A percentile compares a stretch with the other conserved stretches of the same genome.
phyloP scores from a whole-genome alignment of 164 flowering plant genomes.

The Cinnamomum micranthum region DNA sequence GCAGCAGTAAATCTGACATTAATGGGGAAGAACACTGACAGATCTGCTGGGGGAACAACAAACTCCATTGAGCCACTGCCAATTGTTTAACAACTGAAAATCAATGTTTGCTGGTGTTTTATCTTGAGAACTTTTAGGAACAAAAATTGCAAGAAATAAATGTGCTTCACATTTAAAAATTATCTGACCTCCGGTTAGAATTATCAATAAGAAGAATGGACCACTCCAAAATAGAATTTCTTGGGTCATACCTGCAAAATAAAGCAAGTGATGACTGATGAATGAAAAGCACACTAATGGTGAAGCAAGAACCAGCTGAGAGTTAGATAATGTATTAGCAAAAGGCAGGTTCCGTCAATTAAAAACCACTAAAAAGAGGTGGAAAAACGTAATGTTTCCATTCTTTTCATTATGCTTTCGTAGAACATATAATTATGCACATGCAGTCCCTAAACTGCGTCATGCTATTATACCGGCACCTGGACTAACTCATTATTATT shows the following conservation, averaged over 20 bases:
- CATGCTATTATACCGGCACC: too few relatives aligned
- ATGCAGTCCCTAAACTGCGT: too few relatives aligned
- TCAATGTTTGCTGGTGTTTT: neutral
- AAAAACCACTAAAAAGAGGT: too few relatives aligned
- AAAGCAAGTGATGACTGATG: neutral
- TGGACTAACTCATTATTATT: too few relatives aligned
- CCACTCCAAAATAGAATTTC: constrained; percentile 84
- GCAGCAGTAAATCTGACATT: constrained; percentile 78
- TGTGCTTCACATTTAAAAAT: neutral
- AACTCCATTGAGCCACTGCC: constrained; percentile 98
- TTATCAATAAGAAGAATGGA: constrained; percentile 84
- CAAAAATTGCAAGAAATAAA: neutral
- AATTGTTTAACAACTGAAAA: constrained; percentile 9
- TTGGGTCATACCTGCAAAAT: constrained; percentile 70
- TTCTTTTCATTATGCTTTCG: too few relatives aligned
- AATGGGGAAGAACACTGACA: constrained; percentile 86
- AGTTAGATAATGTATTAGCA: too few relatives aligned
- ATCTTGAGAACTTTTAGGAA: neutral
- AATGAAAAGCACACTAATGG: too few relatives aligned
- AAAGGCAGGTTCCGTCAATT: too few relatives aligned
- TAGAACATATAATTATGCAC: too few relatives aligned
- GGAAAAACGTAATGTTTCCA: too few relatives aligned
- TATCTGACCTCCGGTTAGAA: constrained; percentile 81
- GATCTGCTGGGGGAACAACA: constrained; percentile 89
- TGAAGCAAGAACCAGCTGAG: too few relatives aligned